Conservation (phyloP, 1,139 yeast genomes). For the Groenewaldozyma sp. region DNA sequence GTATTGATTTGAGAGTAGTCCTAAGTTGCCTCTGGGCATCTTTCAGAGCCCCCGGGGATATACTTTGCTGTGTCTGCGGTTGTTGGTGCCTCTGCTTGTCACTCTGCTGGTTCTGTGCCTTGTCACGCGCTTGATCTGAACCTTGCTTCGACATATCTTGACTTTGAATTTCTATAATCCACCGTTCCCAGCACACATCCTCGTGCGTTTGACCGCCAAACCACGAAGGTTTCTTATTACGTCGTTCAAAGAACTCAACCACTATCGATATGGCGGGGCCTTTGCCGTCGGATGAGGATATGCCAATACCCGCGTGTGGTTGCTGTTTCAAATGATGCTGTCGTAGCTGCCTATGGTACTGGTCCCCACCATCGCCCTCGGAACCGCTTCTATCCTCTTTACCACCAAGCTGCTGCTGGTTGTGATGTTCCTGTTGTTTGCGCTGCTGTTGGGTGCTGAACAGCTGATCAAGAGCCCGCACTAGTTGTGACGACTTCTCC, state of each 20-base stretch:
- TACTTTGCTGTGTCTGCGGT: not conserved
- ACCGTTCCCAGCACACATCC: slow-evolving; percentile 41
- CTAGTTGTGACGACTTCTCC: slow-evolving; percentile 21
- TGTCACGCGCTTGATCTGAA: not conserved
- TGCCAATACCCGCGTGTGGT: not conserved
- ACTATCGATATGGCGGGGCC: slow-evolving; percentile 12
- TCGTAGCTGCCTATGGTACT: not conserved
- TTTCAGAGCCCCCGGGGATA: not conserved
- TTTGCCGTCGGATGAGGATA: not conserved
- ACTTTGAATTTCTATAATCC: slow-evolving; percentile 32
- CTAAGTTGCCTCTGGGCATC: slow-evolving; percentile 30
- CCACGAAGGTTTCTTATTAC: slow-evolving; percentile 32
- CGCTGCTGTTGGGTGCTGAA: not conserved
- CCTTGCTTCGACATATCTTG: not conserved
- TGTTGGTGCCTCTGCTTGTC: too few relatives aligned
- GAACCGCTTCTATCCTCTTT: not conserved
- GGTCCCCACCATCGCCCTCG: not conserved
- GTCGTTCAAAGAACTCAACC: slow-evolving; percentile 31
- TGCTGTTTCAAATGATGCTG: not conserved
- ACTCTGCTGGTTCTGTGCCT: not conserved
- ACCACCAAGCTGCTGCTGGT: not conserved
- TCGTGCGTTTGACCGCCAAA: slow-evolving; percentile 32
- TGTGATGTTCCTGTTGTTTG: not conserved
- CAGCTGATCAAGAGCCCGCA: slow-evolving; percentile 6
- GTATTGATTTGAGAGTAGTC: slow-evolving; percentile 38